Evolutionary conservation across 73 alveolate genomes (phyloP).

Genomic region (Paramecium pentaurelia): DNA sequence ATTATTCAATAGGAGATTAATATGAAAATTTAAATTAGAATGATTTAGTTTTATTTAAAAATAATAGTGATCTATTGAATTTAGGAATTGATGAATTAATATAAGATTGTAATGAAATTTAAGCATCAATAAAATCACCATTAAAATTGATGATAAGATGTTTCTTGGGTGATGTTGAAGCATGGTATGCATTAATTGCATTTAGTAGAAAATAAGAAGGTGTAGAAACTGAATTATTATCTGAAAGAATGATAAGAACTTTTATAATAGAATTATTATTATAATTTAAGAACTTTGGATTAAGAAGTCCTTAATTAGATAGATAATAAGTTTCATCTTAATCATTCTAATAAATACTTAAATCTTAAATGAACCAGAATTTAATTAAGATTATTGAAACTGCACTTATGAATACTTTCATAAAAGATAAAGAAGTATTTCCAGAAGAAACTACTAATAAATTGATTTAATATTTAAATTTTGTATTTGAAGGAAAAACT

Average conservation of each 20-base stretch:
- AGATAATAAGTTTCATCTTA: neutral
- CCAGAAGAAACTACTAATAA: neutral
- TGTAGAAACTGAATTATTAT: neutral
- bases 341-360: neutral
- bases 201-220: neutral
- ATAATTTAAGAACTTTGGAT: neutral
- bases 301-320: neutral
- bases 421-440: neutral
- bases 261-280: neutral
- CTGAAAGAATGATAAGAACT: conserved; percentile 11
- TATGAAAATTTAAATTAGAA: neutral
- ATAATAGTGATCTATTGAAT: neutral
- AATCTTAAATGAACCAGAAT: neutral
- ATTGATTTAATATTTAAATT: neutral
- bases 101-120: neutral
- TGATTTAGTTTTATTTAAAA: neutral
- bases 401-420: neutral
- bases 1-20: conserved; percentile 12
- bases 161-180: conserved; percentile 29
- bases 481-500: neutral
- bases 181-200: conserved; percentile 8
- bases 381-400: neutral
- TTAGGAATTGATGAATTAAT: neutral
- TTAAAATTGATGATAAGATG: conserved; percentile 21
- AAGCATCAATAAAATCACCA: neutral